phyloP scores from a whole-genome alignment of 2,329 filamentous ascomycete species.

The Botryotinia narcissicola region DNA sequence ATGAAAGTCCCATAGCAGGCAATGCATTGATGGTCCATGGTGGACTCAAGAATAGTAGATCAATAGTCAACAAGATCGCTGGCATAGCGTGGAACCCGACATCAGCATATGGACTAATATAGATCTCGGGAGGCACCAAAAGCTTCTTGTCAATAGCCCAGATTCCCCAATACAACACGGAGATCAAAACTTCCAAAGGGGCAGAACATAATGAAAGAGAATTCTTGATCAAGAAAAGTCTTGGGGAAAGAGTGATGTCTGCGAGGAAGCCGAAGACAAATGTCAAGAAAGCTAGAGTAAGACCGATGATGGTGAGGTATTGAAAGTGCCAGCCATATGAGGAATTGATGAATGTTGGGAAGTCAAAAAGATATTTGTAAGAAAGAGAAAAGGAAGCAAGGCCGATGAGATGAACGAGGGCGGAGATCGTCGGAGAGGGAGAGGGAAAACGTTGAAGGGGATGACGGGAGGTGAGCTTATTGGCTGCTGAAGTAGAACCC shows the following conservation, averaged over 20 bases:
- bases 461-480: conserved; percentile 43
- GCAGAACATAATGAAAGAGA: conserved; percentile 61
- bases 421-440: conserved; percentile 62
- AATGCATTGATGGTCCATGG: conserved; percentile 66
- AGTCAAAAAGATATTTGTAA: conserved; percentile 51
- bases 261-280: conserved; percentile 62
- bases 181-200: conserved; percentile 70
- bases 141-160: conserved; percentile 52
- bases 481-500: conserved; percentile 1
- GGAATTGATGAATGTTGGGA: conserved; percentile 52
- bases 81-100: conserved; percentile 66
- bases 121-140: conserved; percentile 53
- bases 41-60: conserved; percentile 67
- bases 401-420: conserved; percentile 57
- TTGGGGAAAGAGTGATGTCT: conserved; percentile 57
- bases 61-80: conserved; percentile 60
- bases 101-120: conserved; percentile 56
- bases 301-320: conserved; percentile 72
- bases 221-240: conserved; percentile 67
- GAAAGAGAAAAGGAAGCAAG: conserved; percentile 52
- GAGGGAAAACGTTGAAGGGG: conserved; percentile 64
- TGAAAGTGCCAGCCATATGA: conserved; percentile 54
- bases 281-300: conserved; percentile 58
- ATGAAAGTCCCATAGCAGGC: conserved; percentile 58
- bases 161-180: conserved; percentile 70